Base-by-base conservation (phyloP, 495 filamentous ascomycete species). In the Penicillium turbatum region DNA sequence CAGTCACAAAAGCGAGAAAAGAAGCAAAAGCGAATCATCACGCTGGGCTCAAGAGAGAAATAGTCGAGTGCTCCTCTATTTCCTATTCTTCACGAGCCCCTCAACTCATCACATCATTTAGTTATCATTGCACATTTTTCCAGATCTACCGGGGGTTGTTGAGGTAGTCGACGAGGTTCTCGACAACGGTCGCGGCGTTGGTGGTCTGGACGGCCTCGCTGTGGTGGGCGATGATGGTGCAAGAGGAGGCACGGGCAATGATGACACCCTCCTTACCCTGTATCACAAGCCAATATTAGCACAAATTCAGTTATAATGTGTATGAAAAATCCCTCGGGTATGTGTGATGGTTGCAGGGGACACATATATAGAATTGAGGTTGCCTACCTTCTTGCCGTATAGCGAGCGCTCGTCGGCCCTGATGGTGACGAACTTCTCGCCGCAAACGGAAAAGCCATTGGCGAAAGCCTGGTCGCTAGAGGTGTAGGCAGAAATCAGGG, bases 171-270 rank as follows among this genome's bases (percentile, higher is more conserved):
- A 66, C 69, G 17, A 75, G 63, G 52, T 69, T 68, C 66, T 75
- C 71, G 15, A 75, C 62, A 26, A 70, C 65, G 37, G 64, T 64
- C 2, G 69, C 69, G 36, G 71, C 72, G 54, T 72, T 72, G 61
- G 66, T 54, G 24, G 85, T 85, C 62, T 84, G 77, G 37, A 80
- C 71, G 35, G 57, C 68, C 67, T 95, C 90, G 62, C 77, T 78
- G 79, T 96, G 86, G 77, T 96, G 89, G 60, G 81, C 86, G 69
- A 98, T 72, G 64, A 98, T 83, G 66, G 96, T 80, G 62, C 89
- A 87, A 72, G 92, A 86, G 47, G 72, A 83, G 58, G 92, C 92
- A 77, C 90, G 92, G 67, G 85, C 83, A 60, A 90, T 79, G 63
- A 85, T 72, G 60, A 93, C 70, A 53, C 93, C 93, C 60, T 83